Evolutionary conservation across 2,329 filamentous ascomycete genomes (phyloP).

Genomic region (Cladosporium sp.): DNA sequence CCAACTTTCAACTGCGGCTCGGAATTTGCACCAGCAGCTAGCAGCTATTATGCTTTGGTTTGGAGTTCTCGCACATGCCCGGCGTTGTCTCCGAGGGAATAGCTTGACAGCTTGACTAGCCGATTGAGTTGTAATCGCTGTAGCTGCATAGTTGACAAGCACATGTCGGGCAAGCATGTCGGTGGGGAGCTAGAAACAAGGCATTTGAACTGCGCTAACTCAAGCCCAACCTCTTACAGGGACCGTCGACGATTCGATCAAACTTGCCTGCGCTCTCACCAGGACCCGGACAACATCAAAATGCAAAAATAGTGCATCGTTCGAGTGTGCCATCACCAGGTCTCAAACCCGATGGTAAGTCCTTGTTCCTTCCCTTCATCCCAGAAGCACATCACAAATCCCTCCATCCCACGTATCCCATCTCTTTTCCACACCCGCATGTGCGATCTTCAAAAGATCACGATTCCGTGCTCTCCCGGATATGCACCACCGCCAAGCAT

Average conservation of each 20-base stretch:
- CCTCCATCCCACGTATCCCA: background rate
- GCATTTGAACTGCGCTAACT: background rate
- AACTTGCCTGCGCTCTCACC: constrained; percentile 60
- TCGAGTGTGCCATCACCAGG: constrained; percentile 56
- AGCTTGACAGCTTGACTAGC: constrained; percentile 1
- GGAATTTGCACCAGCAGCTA: constrained; percentile 5
- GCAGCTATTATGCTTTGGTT: background rate
- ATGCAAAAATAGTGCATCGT: constrained; percentile 35
- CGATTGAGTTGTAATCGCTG: background rate
- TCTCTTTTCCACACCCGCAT: background rate
- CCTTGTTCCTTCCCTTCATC: background rate
- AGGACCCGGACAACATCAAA: constrained; percentile 40
- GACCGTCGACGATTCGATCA: constrained; percentile 61
- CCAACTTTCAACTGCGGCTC: background rate
- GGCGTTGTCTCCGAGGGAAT: constrained; percentile 6
- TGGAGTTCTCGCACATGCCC: background rate
- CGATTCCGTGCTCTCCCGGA: constrained; percentile 2
- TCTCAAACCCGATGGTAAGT: constrained; percentile 60
- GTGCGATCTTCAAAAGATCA: constrained; percentile 6
- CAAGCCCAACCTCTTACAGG: constrained; percentile 36
- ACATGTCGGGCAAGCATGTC: constrained; percentile 1
- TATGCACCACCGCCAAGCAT: too few species aligned
- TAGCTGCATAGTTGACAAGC: background rate
- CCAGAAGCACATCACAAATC: background rate
- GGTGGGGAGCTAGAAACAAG: constrained; percentile 2